Evolutionary conservation across 1,139 yeast genomes (phyloP).

Genomic region (Neolecta irregularis): DNA sequence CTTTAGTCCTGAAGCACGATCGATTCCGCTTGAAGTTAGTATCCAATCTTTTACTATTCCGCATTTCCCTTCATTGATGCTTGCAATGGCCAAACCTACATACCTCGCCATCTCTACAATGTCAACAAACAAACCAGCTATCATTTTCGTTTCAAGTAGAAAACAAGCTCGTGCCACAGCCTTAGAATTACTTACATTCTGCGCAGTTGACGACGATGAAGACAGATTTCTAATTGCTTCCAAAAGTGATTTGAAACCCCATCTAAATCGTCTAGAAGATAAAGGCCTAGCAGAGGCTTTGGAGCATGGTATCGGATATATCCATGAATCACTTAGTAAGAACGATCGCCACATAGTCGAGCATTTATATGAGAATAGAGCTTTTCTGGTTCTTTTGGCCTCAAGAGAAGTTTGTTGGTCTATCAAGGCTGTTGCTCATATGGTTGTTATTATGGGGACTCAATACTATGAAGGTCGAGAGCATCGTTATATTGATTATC

Average conservation of each 20-base stretch:
- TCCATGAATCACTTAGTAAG: conserved; percentile 43
- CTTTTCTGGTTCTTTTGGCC: conserved; percentile 40
- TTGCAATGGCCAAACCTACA: conserved; percentile 38
- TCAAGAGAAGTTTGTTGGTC: conserved; percentile 40
- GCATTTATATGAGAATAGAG: conserved; percentile 35
- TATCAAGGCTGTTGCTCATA: conserved; percentile 36
- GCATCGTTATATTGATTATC: conserved; percentile 52
- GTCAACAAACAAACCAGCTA: conserved; percentile 25
- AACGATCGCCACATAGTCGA: conserved; percentile 42
- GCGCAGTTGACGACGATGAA: conserved; percentile 26
- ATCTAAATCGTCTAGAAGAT: conserved; percentile 30
- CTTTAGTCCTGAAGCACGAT: conserved; percentile 49
- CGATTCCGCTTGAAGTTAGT: conserved; percentile 41
- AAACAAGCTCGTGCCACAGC: conserved; percentile 41
- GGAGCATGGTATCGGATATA: conserved; percentile 51
- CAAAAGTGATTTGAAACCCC: conserved; percentile 29
- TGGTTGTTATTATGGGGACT: conserved; percentile 56
- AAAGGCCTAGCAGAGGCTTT: conserved; percentile 31
- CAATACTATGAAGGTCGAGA: conserved; percentile 59
- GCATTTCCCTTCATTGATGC: conserved; percentile 36
- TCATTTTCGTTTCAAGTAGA: conserved; percentile 46
- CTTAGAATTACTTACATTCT: conserved; percentile 29
- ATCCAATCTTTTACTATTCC: conserved; percentile 36
- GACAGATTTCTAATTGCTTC: conserved; percentile 26
- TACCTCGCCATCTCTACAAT: conserved; percentile 23